Conservation (phyloP, 345 rosid genomes). For the Camelina sativa region DNA sequence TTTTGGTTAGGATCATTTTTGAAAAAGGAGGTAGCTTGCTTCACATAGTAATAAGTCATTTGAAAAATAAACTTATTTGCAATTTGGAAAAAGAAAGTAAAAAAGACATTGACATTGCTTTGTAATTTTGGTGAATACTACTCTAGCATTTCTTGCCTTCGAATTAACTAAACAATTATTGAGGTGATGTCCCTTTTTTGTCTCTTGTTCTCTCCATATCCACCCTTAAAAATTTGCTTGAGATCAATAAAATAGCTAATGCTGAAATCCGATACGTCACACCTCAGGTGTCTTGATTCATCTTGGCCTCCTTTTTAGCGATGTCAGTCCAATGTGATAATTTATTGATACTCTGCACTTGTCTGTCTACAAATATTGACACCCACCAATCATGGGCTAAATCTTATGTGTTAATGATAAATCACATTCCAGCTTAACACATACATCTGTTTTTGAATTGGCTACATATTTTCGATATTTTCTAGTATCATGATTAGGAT, state of each 20-base stretch:
- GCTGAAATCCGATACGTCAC: slow-evolving; percentile 20
- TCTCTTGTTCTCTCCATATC: slow-evolving; percentile 10
- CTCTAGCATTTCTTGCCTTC: slow-evolving; percentile 6
- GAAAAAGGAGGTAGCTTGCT: slow-evolving; percentile 10
- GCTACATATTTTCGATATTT: slow-evolving; percentile 17
- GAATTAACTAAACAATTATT: background rate
- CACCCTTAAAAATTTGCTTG: slow-evolving; percentile 4
- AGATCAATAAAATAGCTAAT: slow-evolving; percentile 18
- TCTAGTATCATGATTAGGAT: slow-evolving; percentile 14
- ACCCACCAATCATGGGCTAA: slow-evolving; percentile 19
- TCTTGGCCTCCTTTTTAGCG: slow-evolving; percentile 10
- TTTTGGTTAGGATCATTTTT: slow-evolving; percentile 24
- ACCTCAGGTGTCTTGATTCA: slow-evolving; percentile 6
- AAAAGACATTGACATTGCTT: slow-evolving; percentile 2
- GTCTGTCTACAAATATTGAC: slow-evolving; percentile 12
- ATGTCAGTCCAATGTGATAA: slow-evolving; percentile 12
- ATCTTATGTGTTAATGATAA: slow-evolving; percentile 13
- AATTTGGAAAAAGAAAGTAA: slow-evolving; percentile 4
- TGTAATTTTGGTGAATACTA: slow-evolving; percentile 18
- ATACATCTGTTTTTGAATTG: slow-evolving; percentile 4
- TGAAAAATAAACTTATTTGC: slow-evolving; percentile 3
- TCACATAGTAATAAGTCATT: slow-evolving; percentile 15
- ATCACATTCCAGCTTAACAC: slow-evolving; percentile 9
- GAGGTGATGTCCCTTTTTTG: slow-evolving; percentile 6
- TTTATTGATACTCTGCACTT: slow-evolving; percentile 17